Conservation (phyloP, 805 yeast genomes). For the Wickerhamiella brachini region DNA sequence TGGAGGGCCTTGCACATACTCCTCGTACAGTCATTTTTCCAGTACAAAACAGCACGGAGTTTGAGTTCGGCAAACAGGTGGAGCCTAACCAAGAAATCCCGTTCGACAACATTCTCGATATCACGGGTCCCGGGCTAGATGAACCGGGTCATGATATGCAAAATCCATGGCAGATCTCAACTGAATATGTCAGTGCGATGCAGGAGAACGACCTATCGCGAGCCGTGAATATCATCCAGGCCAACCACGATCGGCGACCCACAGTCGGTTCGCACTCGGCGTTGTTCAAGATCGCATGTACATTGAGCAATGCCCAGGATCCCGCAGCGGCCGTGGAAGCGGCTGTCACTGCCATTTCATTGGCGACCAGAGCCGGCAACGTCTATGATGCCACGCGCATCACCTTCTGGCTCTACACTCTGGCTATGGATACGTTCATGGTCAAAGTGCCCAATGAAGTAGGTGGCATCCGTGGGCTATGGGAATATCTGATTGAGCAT, state of each 20-base stretch:
- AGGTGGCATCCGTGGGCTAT: not conserved
- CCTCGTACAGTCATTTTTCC: not conserved
- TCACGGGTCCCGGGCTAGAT: not conserved
- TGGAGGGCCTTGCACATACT: not conserved
- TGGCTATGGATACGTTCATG: not conserved
- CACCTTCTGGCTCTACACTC: not conserved
- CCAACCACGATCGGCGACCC: not conserved
- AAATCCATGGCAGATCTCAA: not conserved
- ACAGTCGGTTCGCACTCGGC: not conserved
- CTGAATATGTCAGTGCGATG: not conserved
- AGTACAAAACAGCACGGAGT: not conserved
- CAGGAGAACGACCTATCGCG: not conserved
- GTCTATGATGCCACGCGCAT: not conserved
- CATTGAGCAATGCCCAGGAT: not conserved
- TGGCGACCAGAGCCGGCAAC: not conserved
- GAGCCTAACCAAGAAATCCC: not conserved
- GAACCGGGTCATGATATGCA: not conserved
- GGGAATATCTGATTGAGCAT: not conserved
- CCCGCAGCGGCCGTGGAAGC: not conserved
- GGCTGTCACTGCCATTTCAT: not conserved
- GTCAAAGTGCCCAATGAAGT: not conserved
- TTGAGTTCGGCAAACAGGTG: not conserved
- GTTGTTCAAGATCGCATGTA: not conserved
- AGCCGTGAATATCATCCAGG: not conserved
- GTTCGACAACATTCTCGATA: not conserved